Base-by-base conservation (phyloP, 306 rosid genomes). In the Urtica urens region DNA sequence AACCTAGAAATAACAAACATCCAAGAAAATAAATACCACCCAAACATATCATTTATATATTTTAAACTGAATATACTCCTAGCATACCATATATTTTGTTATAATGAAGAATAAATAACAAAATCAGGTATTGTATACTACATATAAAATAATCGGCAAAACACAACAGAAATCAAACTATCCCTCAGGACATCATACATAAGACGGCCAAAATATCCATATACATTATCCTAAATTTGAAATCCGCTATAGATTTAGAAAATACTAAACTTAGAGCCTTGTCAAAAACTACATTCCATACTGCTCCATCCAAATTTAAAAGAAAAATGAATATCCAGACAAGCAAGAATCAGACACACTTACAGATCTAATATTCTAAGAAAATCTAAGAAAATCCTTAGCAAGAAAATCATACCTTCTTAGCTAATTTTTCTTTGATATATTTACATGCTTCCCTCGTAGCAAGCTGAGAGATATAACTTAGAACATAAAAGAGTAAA, bases 341-440 rank as follows among this genome's bases (percentile, higher is more conserved):
- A 15, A 6, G n/a, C 6, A 13, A 23, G 12, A 4, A 25, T 52
- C 20, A 40, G 25, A 57, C 23, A 25, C 16, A 30, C 39, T 15
- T 40, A n/a, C 18, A 8, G 5, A 13, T 37, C 27, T 62, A 14
- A 28, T 42, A 24, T 20, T 60, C n/a, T 24, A 49, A 41, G 38
- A 46, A 17, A 59, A 33, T n/a, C n/a, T n/a, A n/a, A n/a, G n/a
- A n/a, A n/a, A n/a, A n/a, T n/a, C n/a, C 5, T 23, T n/a, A 22
- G 10, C 15, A 26, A 30, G 62, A 39, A 38, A 23, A 19, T 40
- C 29, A 53, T 57, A 81, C 97, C 95, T 79, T 84, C 44, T 81
- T 87, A 15, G 87, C 63, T 39, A 84, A 71, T 57, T 79, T 90
- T 46, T 90, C 97, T 11, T 84, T 84, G 1, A 84, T n/a, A n/a